Evolutionary conservation across 352 stramenopile genomes (phyloP).

Genomic region (Phytopythium delawarense): DNA sequence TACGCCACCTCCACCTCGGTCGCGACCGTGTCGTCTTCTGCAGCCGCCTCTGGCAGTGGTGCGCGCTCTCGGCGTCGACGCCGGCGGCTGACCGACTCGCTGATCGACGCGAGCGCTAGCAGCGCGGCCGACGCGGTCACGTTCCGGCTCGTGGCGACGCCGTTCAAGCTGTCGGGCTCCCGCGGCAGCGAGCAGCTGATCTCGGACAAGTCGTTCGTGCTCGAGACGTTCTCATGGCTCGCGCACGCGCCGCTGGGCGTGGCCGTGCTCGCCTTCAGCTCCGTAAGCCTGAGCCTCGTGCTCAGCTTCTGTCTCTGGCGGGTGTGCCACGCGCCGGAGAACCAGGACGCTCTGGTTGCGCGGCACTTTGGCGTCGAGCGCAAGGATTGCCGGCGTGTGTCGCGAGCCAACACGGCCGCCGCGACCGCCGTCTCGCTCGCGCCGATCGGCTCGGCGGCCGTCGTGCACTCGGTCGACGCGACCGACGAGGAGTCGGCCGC

Average conservation of each 20-base stretch:
- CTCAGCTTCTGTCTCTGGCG: constrained; percentile 52
- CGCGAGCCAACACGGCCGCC: neutral
- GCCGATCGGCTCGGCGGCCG: neutral
- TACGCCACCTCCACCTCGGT: constrained; percentile 25
- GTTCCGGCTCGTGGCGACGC: constrained; percentile 40
- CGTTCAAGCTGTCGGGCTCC: constrained; percentile 27
- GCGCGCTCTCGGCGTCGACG: neutral
- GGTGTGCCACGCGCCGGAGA: constrained; percentile 52
- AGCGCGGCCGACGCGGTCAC: constrained; percentile 1
- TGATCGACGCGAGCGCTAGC: constrained; percentile 1
- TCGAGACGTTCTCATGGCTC: constrained; percentile 45
- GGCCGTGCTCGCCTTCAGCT: constrained; percentile 38
- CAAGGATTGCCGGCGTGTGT: neutral
- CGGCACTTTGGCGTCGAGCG: constrained; percentile 12
- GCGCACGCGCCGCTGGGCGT: constrained; percentile 39
- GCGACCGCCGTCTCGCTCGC: neutral
- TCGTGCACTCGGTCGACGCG: constrained; percentile 4
- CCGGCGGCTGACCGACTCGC: neutral
- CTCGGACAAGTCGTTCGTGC: constrained; percentile 45
- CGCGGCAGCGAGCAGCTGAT: constrained; percentile 18
- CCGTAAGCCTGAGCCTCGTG: constrained; percentile 31
- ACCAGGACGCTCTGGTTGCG: constrained; percentile 49
- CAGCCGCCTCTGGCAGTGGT: neutral
- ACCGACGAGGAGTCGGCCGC: neutral
- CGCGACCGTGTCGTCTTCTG: constrained; percentile 11